Percentiles rank a stretch among this genome's conserved stretches.
phyloP scores from a whole-genome alignment of 2,329 filamentous ascomycete species.

The Penicillium palitans region DNA sequence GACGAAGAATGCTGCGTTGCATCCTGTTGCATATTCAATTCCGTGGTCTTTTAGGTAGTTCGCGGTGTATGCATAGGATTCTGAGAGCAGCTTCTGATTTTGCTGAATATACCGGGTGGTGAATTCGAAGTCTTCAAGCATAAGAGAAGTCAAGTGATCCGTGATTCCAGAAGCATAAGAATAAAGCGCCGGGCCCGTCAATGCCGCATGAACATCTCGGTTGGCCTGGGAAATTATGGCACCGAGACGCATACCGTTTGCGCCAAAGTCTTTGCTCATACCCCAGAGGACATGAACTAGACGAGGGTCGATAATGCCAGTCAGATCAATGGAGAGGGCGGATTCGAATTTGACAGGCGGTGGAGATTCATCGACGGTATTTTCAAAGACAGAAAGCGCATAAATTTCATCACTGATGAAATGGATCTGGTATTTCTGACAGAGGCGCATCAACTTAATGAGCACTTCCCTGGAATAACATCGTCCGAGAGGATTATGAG shows the following conservation, averaged over 20 bases:
- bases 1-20: slow-evolving; percentile 60
- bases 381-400: slow-evolving; percentile 54
- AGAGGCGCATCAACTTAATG: slow-evolving; percentile 49
- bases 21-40: slow-evolving; percentile 50
- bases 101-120: slow-evolving; percentile 47
- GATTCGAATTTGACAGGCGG: slow-evolving; percentile 47
- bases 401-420: slow-evolving; percentile 62
- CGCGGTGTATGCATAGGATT: slow-evolving; percentile 44
- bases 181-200: slow-evolving; percentile 48
- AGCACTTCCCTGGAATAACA: slow-evolving; percentile 48
- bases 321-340: slow-evolving; percentile 46
- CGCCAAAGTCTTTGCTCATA: slow-evolving; percentile 56
- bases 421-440: slow-evolving; percentile 53
- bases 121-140: slow-evolving; percentile 49
- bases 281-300: slow-evolving; percentile 55
- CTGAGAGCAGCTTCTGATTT: slow-evolving; percentile 46
- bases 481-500: slow-evolving; percentile 55
- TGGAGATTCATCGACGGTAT: slow-evolving; percentile 31
- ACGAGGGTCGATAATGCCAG: slow-evolving; percentile 49
- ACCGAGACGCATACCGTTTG: slow-evolving; percentile 57
- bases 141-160: slow-evolving; percentile 38
- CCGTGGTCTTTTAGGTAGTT: slow-evolving; percentile 42
- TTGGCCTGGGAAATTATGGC: slow-evolving; percentile 53
- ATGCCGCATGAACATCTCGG: slow-evolving; percentile 38
- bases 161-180: slow-evolving; percentile 50